These are phyloP conservation scores for Termitomyces heimii DNA, from an alignment of 768 basidiomycete genomes.

Conservation along the genomic window DNA sequence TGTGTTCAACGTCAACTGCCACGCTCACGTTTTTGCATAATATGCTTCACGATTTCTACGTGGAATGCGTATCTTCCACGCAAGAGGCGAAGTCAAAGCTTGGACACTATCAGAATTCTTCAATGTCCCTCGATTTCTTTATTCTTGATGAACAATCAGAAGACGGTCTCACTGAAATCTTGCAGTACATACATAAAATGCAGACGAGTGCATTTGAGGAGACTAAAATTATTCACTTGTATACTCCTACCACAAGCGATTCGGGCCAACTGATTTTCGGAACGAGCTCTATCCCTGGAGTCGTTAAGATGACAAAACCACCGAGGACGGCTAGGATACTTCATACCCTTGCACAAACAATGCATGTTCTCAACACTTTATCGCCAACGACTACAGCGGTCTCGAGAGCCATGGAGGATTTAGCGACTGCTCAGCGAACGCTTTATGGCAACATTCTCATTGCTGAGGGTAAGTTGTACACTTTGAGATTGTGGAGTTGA, in stretches of 20 bases:
- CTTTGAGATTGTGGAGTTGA: neutral
- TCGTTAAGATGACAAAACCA: constrained; percentile 68
- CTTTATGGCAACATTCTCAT: constrained; percentile 64
- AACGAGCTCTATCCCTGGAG: constrained; percentile 43
- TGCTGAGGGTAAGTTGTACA: constrained; percentile 50
- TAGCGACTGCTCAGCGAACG: constrained; percentile 42
- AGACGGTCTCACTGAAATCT: constrained; percentile 48
- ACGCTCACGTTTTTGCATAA: constrained; percentile 50
- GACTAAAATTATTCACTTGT: constrained; percentile 65
- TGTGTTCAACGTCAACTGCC: constrained; percentile 53
- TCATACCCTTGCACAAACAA: constrained; percentile 55
- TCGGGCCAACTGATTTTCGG: constrained; percentile 46
- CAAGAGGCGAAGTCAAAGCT: constrained; percentile 42
- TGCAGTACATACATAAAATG: constrained; percentile 39
- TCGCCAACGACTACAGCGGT: constrained; percentile 30
- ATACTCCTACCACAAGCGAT: constrained; percentile 62
- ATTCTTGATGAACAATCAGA: constrained; percentile 67
- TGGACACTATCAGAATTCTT: constrained; percentile 19
- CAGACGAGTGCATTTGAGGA: constrained; percentile 33
- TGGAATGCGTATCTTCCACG: constrained; percentile 36
- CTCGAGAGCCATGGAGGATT: constrained; percentile 38
- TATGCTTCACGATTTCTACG: constrained; percentile 50
- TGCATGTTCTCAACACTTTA: constrained; percentile 44
- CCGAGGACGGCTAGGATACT: constrained; percentile 55
- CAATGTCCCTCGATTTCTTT: constrained; percentile 50